phyloP scores from a whole-genome alignment of 2,329 filamentous ascomycete genomes.

The Aplosporella prunicola region DNA sequence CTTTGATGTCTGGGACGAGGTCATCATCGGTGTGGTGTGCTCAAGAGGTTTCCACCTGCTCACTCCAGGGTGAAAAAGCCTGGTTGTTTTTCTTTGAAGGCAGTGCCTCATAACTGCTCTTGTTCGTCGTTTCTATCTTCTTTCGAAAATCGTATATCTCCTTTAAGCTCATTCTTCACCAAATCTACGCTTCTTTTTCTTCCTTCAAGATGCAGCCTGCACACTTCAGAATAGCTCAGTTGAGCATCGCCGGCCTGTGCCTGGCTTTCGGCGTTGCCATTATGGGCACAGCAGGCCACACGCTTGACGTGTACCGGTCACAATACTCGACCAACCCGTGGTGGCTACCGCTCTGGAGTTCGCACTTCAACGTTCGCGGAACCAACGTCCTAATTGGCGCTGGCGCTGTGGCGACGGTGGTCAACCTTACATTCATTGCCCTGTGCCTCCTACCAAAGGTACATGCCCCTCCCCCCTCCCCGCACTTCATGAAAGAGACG shows the following conservation, averaged over 20 bases:
- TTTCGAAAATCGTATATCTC: not conserved
- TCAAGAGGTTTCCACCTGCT: too few species aligned
- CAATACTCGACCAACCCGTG: constrained; percentile 36
- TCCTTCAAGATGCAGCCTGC: constrained; percentile 26
- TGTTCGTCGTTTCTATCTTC: not conserved
- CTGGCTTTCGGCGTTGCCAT: constrained; percentile 30
- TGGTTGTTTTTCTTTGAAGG: too few species aligned
- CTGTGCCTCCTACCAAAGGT: constrained; percentile 27
- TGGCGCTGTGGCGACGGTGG: constrained; percentile 26
- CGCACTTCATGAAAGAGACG: not conserved
- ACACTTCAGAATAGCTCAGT: constrained; percentile 26
- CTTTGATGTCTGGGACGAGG: too few species aligned
- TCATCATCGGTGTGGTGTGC: too few species aligned
- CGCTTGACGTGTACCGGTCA: constrained; percentile 34
- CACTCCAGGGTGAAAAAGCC: too few species aligned
- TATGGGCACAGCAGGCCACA: constrained; percentile 34
- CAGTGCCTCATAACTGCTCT: too few species aligned
- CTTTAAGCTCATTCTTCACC: too few species aligned
- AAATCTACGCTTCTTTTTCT: not conserved
- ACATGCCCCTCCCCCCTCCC: constrained; percentile 10
- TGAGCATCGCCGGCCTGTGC: constrained; percentile 24
- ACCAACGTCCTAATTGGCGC: constrained; percentile 34
- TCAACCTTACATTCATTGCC: constrained; percentile 29
- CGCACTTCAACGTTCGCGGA: constrained; percentile 38
- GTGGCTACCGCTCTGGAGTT: constrained; percentile 40